These are phyloP conservation scores for Coniochaeta ligniaria DNA, from an alignment of 2,329 filamentous ascomycete genomes.

Conservation along the genomic window DNA sequence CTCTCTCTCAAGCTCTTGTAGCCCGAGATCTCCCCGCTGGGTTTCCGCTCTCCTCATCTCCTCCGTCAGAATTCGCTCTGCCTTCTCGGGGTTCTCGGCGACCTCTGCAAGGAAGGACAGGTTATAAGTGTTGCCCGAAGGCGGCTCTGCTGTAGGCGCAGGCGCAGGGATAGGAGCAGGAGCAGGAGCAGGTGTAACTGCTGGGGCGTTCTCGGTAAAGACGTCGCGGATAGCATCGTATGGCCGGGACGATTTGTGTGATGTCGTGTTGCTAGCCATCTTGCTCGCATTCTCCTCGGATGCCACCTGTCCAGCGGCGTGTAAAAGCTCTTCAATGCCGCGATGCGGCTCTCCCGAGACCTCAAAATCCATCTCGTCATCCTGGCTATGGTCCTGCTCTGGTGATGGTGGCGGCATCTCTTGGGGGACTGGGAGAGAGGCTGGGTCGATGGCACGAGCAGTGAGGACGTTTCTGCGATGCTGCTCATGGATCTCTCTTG, in stretches of 20 bases:
- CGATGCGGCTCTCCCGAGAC: neutral
- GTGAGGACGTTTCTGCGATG: slow-evolving; percentile 9
- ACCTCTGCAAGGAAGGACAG: slow-evolving; percentile 25
- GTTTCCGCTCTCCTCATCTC: neutral
- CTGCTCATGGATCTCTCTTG: slow-evolving; percentile 12
- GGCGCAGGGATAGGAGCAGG: slow-evolving; percentile 13
- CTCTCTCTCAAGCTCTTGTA: neutral
- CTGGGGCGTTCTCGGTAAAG: slow-evolving; percentile 23
- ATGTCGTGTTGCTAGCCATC: slow-evolving; percentile 7
- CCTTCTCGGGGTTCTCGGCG: slow-evolving; percentile 12
- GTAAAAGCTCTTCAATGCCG: neutral
- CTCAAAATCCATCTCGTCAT: neutral
- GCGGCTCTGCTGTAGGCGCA: slow-evolving; percentile 6
- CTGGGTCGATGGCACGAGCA: slow-evolving; percentile 12
- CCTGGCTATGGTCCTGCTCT: neutral
- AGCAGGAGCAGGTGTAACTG: slow-evolving; percentile 2
- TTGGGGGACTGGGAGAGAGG: neutral
- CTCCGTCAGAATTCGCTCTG: neutral
- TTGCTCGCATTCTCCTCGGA: slow-evolving; percentile 11
- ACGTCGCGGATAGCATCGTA: slow-evolving; percentile 38
- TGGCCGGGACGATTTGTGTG: slow-evolving; percentile 23
- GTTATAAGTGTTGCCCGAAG: slow-evolving; percentile 13
- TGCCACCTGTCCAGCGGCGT: slow-evolving; percentile 10
- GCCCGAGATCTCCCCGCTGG: neutral
- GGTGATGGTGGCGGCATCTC: neutral